Evolutionary conservation across 1,139 yeast genomes (phyloP), one percentile per base, ranked within the genome.

Genomic region (Lodderomyces theae): DNA sequence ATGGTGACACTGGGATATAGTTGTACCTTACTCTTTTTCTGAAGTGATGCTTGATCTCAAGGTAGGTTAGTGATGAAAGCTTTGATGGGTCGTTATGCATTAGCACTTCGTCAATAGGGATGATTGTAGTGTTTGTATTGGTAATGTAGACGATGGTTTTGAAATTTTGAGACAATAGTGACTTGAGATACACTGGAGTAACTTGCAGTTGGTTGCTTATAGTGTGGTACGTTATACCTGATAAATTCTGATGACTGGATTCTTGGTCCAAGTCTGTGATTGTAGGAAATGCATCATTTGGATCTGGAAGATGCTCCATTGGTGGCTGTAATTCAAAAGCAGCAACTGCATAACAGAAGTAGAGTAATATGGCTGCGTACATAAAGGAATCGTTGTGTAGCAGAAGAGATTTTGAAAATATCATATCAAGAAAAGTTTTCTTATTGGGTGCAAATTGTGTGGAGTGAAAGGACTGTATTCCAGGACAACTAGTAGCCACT

Each of bases 1-100:
- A 45, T 8, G 48, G 47, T 3, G 43, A 36, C 7, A 45, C 28
- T 9, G 48, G 48, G 26, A 45, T 41, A 15, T 35, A 23, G 15
- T 37, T 37, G 13, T 11, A 37, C 16, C 13, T 12, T 4, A 23
- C 17, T 15, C 30, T 11, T 13, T 17, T 12, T 13, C 32, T 16
- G 23, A 29, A 22, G 16, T 38, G 6, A 23, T 35, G 31, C 19
- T 29, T 28, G 25, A 45, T 26, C 18, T 45, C 48, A 7, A 43
- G 29, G 19, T 41, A 45, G 8, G 38, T 21, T 15, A 29, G 16
- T 11, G 19, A 15, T 12, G 12, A 2, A 11, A 30, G 16, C 6
- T 38, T 31, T 25, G 21, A 16, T 11, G 30, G 9, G 9, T 25
- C 23, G 12, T 35, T 23, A 2, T 35, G 16, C 12, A 23, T 13